Base-by-base conservation (phyloP, 768 basidiomycete species). In the Xerocomus potaroensis region DNA sequence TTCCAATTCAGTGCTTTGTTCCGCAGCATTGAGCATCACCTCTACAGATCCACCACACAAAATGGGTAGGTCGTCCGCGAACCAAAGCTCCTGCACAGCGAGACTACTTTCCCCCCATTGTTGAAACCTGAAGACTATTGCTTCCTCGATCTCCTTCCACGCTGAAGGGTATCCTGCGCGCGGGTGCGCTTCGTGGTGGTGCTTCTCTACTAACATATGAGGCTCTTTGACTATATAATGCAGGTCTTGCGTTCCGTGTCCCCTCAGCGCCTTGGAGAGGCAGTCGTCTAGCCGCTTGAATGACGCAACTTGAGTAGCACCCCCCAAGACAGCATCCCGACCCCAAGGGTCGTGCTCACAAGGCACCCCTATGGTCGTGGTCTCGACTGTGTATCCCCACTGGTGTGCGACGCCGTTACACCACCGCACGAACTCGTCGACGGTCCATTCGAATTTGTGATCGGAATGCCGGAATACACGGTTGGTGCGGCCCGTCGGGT, bases 361-460 rank as follows among this genome's bases (percentile, higher is more conserved):
- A 4, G 85, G 66, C 4, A 66, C 69, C 0, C 90, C 90, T 16
- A 91, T 71, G 4, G 77, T 77, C 5, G 73, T 68, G 10, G 79
- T 60, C 22, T 80, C 71, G 9, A 89, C 80, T 1, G 69, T 69
- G 53, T 92, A 92, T 0, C 86, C 87, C 85, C 86, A 92, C 39
- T 78, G 73, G 4, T 58, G 59, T 0, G 84, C 87, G 2, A 67
- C 69, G 0, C 57, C 59, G 10, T 65, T 51, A 58, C 89, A 91
- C 80, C 84, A 87, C 14, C 53, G 55, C 16, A 60, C 56, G 59
- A 91, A 95, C 57, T 94, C 91, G 3, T 79, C 78, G 0, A 66
- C 60, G 0, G 89, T 92, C 86, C 87, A 94, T 63, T 95, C 91
- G 51, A 93, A 91, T 55, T 91, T 86, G 65, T 95, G 91, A 54